Base-by-base conservation (phyloP, 2,329 filamentous ascomycete species). In the Simplicillium sp. region DNA sequence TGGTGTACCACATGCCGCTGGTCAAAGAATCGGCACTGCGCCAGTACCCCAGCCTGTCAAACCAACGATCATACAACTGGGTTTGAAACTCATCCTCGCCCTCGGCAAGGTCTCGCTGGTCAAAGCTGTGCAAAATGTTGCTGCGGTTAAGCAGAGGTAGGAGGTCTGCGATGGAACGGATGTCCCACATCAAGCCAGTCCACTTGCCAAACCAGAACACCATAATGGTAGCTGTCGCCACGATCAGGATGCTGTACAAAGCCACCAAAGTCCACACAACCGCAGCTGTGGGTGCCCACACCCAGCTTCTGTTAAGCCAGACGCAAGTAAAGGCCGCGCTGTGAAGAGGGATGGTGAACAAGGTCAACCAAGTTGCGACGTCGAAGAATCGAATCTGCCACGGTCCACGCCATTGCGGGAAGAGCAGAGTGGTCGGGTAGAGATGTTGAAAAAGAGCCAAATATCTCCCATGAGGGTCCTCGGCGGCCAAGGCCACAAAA, bases 11-110 rank as follows among this genome's bases (percentile, higher is more conserved):
- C 18, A 87, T 67, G 15, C 80, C 77, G 15, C 80, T 77, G 16
- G 61, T 55, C 4, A 75, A 71, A 45, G 71, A 70, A 41, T 78
- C 78, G 14, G 80, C 78, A 18, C 80, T 78, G 44, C 76, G 77
- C 87, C 89, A 96, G 60, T 94, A 94, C 7, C 89, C 87, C n/a
- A 96, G 71, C 35, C 84, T 73, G 50, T 90, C 80, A 5, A 73
- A 66, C 47, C 77, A 76, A 45, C 70, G 75, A 52, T 68, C 73
- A 38, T 62, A 66, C 34, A 75, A 69, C 46, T 69, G 68, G 20
- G 68, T 62, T 50, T 62, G 64, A 51, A 84, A 75, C 29, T 77
- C 68, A 28, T 61, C 54, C 37, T 70, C 67, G 13, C 62, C 65
- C 7, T 62, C 60, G 34, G 78, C 70, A 0, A 77, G 49, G n/a